phyloP scores from a whole-genome alignment of 352 stramenopile species.

The Pythium apleroticum region DNA sequence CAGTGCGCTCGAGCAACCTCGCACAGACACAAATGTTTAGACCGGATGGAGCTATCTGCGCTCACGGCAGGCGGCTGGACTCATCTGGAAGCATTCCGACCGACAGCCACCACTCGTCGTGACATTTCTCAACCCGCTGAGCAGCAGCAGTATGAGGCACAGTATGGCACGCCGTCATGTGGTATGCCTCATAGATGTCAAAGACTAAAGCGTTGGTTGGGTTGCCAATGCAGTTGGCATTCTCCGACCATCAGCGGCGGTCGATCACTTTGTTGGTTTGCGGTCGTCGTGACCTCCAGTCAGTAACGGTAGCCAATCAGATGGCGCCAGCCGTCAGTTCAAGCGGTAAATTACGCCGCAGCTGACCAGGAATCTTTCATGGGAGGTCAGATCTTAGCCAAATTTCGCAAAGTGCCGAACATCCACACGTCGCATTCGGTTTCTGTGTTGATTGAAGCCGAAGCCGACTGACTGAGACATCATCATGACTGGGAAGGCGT shows the following conservation, averaged over 20 bases:
- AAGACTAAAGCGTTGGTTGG: too few relatives aligned
- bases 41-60: not conserved
- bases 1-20: conserved; percentile 3
- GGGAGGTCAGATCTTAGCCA: not conserved
- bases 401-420: not conserved
- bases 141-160: not conserved
- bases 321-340: conserved; percentile 16
- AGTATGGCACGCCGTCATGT: not conserved
- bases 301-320: conserved; percentile 11
- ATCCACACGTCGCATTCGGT: conserved; percentile 1
- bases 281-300: conserved; percentile 11
- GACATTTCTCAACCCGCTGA: not conserved
- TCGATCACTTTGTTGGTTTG: conserved; percentile 2
- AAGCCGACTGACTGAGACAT: too few relatives aligned
- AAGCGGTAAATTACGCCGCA: conserved; percentile 12
- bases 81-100: not conserved
- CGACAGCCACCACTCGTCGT: not conserved
- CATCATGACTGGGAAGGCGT: not conserved
- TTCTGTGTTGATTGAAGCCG: conserved; percentile 1
- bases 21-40: conserved; percentile 8
- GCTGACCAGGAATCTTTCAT: not conserved
- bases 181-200: too few relatives aligned
- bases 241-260: too few relatives aligned
- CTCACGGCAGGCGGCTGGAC: not conserved
- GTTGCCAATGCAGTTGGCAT: too few relatives aligned